Percentiles rank a stretch among this genome's conserved stretches.
Evolutionary conservation across 106 monocot genomes (phyloP).

Genomic region (Gastrodia elata): DNA sequence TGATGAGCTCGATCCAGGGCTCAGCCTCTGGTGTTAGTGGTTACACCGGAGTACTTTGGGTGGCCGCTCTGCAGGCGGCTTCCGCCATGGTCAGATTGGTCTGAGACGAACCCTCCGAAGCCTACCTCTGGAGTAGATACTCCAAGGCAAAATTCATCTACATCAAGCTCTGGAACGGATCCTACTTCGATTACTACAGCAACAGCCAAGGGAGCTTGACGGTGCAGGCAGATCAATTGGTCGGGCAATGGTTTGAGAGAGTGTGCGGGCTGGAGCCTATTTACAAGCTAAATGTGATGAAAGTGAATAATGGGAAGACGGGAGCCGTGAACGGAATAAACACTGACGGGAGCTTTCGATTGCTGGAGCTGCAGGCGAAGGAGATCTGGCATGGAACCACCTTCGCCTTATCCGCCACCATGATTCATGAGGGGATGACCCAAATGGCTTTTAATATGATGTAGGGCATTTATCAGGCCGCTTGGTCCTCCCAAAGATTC

Average conservation of each 20-base stretch:
- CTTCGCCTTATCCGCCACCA: conserved; percentile 48
- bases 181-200: conserved; percentile 83
- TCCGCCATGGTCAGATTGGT: conserved; percentile 41
- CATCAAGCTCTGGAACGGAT: conserved; percentile 77
- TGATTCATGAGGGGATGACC: conserved; percentile 76
- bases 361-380: conserved; percentile 36
- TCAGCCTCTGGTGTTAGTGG: conserved; percentile 54
- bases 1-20: too few species aligned
- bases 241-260: conserved; percentile 82
- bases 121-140: conserved; percentile 53
- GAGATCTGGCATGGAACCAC: conserved; percentile 74
- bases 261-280: conserved; percentile 49
- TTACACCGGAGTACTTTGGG: conserved; percentile 65
- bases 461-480: conserved; percentile 44
- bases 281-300: conserved; percentile 49
- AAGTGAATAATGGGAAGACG: conserved; percentile 44
- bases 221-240: conserved; percentile 89
- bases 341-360: conserved; percentile 47
- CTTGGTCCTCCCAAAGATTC: conserved; percentile 49
- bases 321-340: conserved; percentile 71
- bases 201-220: conserved; percentile 37
- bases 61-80: conserved; percentile 63
- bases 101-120: conserved; percentile 47
- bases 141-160: conserved; percentile 60
- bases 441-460: conserved; percentile 55